Evolutionary conservation across 2,329 filamentous ascomycete genomes (phyloP).

Genomic region (Colletotrichum paranaense): DNA sequence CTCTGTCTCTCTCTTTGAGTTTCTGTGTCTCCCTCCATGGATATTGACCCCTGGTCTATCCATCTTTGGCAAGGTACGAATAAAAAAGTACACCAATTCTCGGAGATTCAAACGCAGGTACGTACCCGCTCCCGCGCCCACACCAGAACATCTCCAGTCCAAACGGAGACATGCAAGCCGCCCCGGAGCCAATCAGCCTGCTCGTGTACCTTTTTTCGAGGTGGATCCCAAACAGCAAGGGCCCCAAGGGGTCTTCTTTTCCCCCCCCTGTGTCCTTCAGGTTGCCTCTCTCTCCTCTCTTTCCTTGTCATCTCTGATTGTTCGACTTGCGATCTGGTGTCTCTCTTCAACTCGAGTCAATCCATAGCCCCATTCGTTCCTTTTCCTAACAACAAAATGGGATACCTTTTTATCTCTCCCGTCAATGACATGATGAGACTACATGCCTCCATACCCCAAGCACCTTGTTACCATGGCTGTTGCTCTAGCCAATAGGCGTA

Average conservation of each 20-base stretch:
- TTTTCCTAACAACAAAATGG: not conserved
- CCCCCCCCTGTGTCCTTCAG: not conserved
- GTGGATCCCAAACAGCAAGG: constrained; percentile 9
- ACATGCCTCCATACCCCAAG: not conserved
- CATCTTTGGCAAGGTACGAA: not conserved
- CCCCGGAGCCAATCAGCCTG: constrained; percentile 19
- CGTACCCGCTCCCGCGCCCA: not conserved
- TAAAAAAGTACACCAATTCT: not conserved
- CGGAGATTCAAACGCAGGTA: constrained; percentile 8
- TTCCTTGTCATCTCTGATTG: not conserved
- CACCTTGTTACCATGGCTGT: not conserved
- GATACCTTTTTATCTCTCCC: too few species aligned
- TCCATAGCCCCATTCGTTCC: not conserved
- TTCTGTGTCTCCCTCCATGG: not conserved
- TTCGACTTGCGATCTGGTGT: not conserved
- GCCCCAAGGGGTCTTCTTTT: not conserved
- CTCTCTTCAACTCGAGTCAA: not conserved
- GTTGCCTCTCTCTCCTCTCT: not conserved
- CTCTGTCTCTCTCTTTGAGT: not conserved
- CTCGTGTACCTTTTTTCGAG: constrained; percentile 14
- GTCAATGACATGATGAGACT: not conserved
- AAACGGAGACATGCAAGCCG: not conserved
- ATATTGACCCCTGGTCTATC: not conserved
- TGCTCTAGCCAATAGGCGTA: constrained; percentile 16
- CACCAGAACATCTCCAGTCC: not conserved